These are phyloP conservation scores for Acacia confusa DNA, from an alignment of 306 rosid genomes.

Conservation along the genomic window DNA sequence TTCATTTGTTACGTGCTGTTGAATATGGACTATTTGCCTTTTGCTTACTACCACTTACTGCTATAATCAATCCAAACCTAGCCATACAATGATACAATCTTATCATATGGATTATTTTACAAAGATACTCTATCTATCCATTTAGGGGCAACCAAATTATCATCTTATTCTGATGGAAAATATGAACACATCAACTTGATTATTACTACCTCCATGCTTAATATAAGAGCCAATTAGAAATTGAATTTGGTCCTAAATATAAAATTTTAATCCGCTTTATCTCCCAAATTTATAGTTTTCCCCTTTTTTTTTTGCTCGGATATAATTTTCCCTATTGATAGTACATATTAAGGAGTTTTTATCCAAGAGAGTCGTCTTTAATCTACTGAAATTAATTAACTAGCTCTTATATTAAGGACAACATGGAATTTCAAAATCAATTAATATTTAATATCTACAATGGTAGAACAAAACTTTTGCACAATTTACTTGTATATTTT, in stretches of 20 bases:
- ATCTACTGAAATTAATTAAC: no score
- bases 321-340: no score
- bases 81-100: not conserved
- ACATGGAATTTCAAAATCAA: not conserved
- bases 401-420: not conserved
- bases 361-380: no score
- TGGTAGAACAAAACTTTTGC: constrained; percentile 9
- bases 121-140: not conserved
- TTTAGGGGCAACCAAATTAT: not conserved
- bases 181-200: not conserved
- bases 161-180: no score
- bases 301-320: no score
- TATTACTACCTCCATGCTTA: not conserved
- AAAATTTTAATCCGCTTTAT: no score
- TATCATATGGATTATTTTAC: not conserved
- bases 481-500: not conserved
- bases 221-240: no score
- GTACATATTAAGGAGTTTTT: no score
- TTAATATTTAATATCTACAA: not conserved
- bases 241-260: no score
- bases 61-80: not conserved
- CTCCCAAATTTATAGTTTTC: no score
- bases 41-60: not conserved
- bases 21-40: not conserved
- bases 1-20: not conserved